Evolutionary conservation across 2,329 filamentous ascomycete genomes (phyloP), one percentile per base, ranked within the genome.

Genomic region (Phoma sp.): DNA sequence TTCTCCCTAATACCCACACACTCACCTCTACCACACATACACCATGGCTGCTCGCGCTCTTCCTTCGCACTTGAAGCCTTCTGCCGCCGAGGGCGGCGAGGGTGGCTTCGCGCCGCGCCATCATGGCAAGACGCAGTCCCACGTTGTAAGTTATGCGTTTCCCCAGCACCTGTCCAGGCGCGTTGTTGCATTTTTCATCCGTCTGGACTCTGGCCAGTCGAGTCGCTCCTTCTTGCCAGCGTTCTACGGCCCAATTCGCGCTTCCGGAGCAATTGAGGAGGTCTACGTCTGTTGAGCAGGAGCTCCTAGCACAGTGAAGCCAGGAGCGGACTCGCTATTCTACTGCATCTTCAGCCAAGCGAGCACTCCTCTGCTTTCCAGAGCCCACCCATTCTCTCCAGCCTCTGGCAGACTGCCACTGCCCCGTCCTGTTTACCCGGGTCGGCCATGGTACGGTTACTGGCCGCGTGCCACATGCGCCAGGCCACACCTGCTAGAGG

Each of bases 111-210:
- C 83, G 68, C 64, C 64, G 24, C 87, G 88, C 75, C 90, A 91
- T 75, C 89, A 93, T 77, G 90, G 90, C 80, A 93, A 93, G 85
- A 90, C 89, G 67, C 88, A 90, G 77, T 92, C 89, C 58, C 90
- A 93, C 79, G 90, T 93, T 86, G 90, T 90, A 80, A 86, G 89
- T 87, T 48, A 8, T 43, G 58, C 40, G 56, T 33, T 46, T 29
- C 53, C 45, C 35, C 38, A 53, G 47, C 48, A 49, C 36, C 33
- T 33, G n/a, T 31, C 17, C 32, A 10, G 40, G 15, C 7, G 6
- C 21, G n/a, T 3, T 29, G 7, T 12, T 15, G 13, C 8, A 10
- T 22, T 40, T 32, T 22, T 19, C 8, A 24, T 46, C 31, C 32
- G 10, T 39, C 6, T 43, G 51, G 27, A 19, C 6, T 1, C 10